Evolutionary conservation across 2,329 filamentous ascomycete genomes (phyloP).

Genomic region (Aspergillus ibericus): DNA sequence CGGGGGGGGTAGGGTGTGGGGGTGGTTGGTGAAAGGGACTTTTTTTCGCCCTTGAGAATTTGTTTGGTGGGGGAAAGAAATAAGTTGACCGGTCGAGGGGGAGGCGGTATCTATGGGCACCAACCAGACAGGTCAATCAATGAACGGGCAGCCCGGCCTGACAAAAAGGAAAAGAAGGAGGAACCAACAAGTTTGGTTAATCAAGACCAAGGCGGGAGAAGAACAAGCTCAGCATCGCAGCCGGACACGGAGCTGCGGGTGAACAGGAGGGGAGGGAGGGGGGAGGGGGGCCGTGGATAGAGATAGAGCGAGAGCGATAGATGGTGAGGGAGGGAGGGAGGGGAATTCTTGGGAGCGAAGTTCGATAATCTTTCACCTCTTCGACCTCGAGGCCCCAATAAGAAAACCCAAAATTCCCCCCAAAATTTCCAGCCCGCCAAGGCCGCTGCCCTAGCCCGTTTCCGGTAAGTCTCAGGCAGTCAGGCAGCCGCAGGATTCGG

Average conservation of each 20-base stretch:
- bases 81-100: conserved; percentile 4
- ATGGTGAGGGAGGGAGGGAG: neutral
- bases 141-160: neutral
- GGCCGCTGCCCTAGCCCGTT: conserved; percentile 20
- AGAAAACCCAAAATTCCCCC: conserved; percentile 3
- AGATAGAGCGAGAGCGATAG: neutral
- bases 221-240: conserved; percentile 29
- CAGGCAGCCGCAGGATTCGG: neutral
- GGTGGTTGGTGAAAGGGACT: conserved; percentile 16
- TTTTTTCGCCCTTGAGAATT: conserved; percentile 17
- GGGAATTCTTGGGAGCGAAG: neutral
- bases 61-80: conserved; percentile 24
- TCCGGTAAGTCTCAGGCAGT: conserved; percentile 12
- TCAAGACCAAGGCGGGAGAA: conserved; percentile 11
- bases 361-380: neutral
- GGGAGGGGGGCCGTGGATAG: neutral
- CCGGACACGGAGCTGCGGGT: conserved; percentile 13
- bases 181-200: neutral
- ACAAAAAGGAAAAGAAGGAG: conserved; percentile 6
- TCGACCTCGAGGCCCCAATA: neutral
- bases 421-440: conserved; percentile 17
- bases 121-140: neutral
- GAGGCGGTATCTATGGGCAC: neutral
- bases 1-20: conserved; percentile 14
- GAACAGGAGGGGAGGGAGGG: conserved; percentile 12